A percentile compares a stretch with the other conserved stretches of the same genome.
phyloP scores from a whole-genome alignment of 371 early-diverging fungal species.

The Saksenaea oblongispora region DNA sequence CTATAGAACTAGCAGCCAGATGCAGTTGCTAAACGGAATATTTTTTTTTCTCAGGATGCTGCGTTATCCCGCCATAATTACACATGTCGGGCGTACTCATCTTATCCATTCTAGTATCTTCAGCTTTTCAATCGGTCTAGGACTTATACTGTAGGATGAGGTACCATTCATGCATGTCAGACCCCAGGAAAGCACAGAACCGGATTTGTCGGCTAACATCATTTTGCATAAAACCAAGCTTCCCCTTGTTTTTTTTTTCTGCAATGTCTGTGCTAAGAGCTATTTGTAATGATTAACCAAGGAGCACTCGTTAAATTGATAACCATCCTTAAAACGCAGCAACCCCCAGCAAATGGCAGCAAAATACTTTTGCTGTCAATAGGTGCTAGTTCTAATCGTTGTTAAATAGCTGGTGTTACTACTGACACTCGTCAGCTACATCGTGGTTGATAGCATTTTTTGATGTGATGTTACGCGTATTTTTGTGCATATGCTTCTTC shows the following conservation, averaged over 20 bases:
- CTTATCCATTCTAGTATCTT: neutral
- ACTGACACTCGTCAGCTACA: too few relatives aligned
- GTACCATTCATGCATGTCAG: neutral
- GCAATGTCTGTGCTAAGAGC: neutral
- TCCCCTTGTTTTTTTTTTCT: neutral
- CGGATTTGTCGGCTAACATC: neutral
- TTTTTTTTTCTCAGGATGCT: neutral
- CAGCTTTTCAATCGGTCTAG: neutral
- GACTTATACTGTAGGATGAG: neutral
- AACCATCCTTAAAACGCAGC: neutral
- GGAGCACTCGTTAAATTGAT: neutral
- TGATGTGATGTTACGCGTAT: neutral
- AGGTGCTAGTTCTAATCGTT: too few relatives aligned
- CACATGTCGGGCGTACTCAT: neutral
- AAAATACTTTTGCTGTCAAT: neutral
- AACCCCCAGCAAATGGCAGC: neutral
- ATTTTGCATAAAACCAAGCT: neutral
- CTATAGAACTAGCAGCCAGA: too few relatives aligned
- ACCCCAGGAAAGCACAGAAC: neutral
- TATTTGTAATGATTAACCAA: neutral
- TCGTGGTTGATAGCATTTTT: neutral
- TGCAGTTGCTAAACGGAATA: too few relatives aligned
- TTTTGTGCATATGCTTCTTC: neutral
- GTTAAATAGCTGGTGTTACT: too few relatives aligned
- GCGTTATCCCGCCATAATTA: neutral